Conservation (phyloP, 768 basidiomycete species). For the Gautieria morchelliformis region DNA sequence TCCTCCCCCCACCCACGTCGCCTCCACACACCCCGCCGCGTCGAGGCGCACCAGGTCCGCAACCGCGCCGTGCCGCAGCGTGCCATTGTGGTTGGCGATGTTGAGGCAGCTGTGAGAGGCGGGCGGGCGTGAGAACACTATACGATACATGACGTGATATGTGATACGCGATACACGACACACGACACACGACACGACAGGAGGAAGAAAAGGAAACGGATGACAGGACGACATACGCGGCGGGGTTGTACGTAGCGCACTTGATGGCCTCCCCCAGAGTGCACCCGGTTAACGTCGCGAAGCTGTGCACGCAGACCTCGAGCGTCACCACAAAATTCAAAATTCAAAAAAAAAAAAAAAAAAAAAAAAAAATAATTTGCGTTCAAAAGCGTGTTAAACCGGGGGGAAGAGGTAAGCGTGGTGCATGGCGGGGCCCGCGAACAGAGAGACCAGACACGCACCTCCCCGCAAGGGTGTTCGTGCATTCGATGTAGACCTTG, state of each 20-base stretch:
- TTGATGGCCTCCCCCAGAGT: slow-evolving; percentile 76
- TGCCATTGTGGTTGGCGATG: slow-evolving; percentile 73
- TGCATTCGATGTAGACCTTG: too few species aligned
- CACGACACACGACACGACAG: too few species aligned
- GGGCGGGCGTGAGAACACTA: too few species aligned
- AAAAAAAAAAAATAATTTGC: too few species aligned
- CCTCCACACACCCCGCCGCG: slow-evolving; percentile 47
- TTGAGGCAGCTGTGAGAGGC: slow-evolving; percentile 49
- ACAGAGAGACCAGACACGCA: too few species aligned
- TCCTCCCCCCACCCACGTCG: slow-evolving; percentile 73
- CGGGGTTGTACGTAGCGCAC: slow-evolving; percentile 80
- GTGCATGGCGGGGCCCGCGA: too few species aligned
- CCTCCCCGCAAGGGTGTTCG: too few species aligned
- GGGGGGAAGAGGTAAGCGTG: too few species aligned
- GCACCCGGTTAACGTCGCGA: slow-evolving; percentile 75
- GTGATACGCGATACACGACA: too few species aligned
- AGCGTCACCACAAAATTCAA: slow-evolving; percentile 78
- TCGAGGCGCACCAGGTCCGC: slow-evolving; percentile 79
- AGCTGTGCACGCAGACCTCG: slow-evolving; percentile 80
- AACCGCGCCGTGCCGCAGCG: slow-evolving; percentile 71
- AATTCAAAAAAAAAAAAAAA: too few species aligned
- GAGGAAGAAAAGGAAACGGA: background rate
- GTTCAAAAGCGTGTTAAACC: too few species aligned
- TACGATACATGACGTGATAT: too few species aligned
- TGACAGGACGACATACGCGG: slow-evolving; percentile 49